Evolutionary conservation across 2,329 filamentous ascomycete genomes (phyloP), one percentile per base, ranked within the genome.

Genomic region (Trichoderma arundinaceum): DNA sequence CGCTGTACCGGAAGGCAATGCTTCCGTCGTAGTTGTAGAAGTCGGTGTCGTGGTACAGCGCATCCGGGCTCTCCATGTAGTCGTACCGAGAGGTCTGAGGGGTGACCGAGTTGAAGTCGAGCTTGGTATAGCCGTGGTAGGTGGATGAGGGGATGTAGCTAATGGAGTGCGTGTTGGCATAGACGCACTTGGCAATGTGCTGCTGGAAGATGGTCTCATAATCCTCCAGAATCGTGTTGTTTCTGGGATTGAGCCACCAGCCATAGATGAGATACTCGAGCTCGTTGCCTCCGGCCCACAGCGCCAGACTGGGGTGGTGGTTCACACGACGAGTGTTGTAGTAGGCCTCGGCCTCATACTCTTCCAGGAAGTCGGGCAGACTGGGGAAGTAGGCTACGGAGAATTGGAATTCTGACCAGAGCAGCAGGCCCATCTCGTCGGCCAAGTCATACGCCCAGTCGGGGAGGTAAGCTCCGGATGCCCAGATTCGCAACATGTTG

Each of bases 331-430:
- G 80, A 7, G 88, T 84, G 59, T 89, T 84, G 66, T 88, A 88
- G 8, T 81, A 76, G 3, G 84, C 84, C 69, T 89, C 86, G 77
- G 10, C 80, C 76, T 9, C 84, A 80, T 62, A 60, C 65, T 87
- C 87, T 7, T 84, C 82, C 0, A 88, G 72, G 69, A 88, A 89
- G 0, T 77, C 78, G 0, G 78, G 68, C 58, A 84, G 74, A 0
- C 84, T 80, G 0, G 87, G 86, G 70, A 89, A 89, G 2, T 88
- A 74, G 1, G 85, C 81, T 72, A 88, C 86, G 9, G 84, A 83
- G 71, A 88, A 89, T 70, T 89, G 80, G 68, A 89, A 88, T 66
- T 89, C 86, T 53, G 81, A 85, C 86, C 86, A 89, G 0, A 89
- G 77, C 10, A 89, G 75, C 7, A 89, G 79, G 1, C 87, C 87